Conservation (phyloP, 75 land plant species). For the Cunninghamia lanceolata region DNA sequence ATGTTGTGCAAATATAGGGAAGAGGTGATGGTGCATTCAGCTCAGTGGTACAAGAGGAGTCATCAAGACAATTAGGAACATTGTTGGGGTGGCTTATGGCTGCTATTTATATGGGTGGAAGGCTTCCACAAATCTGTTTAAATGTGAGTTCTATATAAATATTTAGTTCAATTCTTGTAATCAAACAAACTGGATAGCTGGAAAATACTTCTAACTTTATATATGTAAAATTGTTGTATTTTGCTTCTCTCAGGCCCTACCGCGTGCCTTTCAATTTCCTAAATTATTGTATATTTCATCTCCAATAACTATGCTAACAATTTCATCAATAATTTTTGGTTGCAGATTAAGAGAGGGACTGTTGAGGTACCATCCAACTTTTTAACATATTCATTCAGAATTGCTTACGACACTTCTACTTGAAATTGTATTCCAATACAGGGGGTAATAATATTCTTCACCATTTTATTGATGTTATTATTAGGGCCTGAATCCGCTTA, state of each 20-base stretch:
- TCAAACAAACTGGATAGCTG: too few species aligned
- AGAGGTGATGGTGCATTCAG: not conserved
- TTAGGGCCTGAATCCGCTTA: constrained; percentile 76
- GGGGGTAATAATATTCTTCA: not conserved
- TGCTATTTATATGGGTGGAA: constrained; percentile 72
- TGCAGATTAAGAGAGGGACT: constrained; percentile 61
- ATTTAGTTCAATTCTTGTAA: not conserved
- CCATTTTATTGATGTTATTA: not conserved
- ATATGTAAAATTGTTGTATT: too few species aligned
- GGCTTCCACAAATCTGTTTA: constrained; percentile 61
- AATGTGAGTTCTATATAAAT: constrained; percentile 30
- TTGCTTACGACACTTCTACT: too few species aligned
- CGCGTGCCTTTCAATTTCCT: too few species aligned
- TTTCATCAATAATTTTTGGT: not conserved
- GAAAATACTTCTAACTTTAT: too few species aligned
- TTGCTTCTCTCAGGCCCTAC: too few species aligned
- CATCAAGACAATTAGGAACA: constrained; percentile 25
- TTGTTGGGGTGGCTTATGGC: constrained; percentile 74
- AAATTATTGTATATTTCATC: too few species aligned
- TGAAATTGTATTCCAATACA: not conserved
- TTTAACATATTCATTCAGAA: not conserved
- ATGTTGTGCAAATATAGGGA: not conserved
- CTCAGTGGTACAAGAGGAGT: constrained; percentile 5
- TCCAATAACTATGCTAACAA: not conserved
- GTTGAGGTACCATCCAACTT: constrained; percentile 46